These are phyloP conservation scores for Penicillium concentricum DNA, from an alignment of 2,329 filamentous ascomycete species.

Conservation along the genomic window DNA sequence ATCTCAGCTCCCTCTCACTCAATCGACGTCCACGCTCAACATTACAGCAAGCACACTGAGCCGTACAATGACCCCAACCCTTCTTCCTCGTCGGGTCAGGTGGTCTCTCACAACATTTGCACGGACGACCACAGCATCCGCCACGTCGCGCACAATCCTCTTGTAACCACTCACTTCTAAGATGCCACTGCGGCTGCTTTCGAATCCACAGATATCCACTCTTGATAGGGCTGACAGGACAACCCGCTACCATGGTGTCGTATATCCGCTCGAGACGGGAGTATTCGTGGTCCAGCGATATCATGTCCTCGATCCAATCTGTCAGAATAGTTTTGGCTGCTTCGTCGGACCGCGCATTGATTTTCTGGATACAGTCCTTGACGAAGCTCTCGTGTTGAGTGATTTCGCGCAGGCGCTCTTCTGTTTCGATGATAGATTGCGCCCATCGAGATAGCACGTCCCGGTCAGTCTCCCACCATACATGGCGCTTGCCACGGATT, in stretches of 20 bases:
- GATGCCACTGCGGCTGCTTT: slow-evolving; percentile 4
- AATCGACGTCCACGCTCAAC: neutral
- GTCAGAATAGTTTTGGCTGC: neutral
- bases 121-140: slow-evolving; percentile 11
- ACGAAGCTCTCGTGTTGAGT: slow-evolving; percentile 2
- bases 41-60: slow-evolving; percentile 5
- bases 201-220: slow-evolving; percentile 6
- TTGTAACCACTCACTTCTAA: slow-evolving; percentile 1
- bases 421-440: slow-evolving; percentile 7
- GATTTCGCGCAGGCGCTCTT: slow-evolving; percentile 1
- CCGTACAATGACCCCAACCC: slow-evolving; percentile 8
- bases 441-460: slow-evolving; percentile 1
- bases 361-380: slow-evolving; percentile 1
- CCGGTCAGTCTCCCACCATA: slow-evolving; percentile 7
- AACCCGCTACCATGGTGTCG: neutral
- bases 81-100: slow-evolving; percentile 2
- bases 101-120: slow-evolving; percentile 4
- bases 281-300: slow-evolving; percentile 1
- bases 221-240: slow-evolving; percentile 5
- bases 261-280: neutral
- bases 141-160: slow-evolving; percentile 8
- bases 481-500: neutral
- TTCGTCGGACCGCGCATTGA: neutral
- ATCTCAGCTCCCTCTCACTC: neutral
- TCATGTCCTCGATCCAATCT: slow-evolving; percentile 7